These are phyloP conservation scores for Boletus eberwhitei DNA, from an alignment of 768 basidiomycete species.

Conservation along the genomic window DNA sequence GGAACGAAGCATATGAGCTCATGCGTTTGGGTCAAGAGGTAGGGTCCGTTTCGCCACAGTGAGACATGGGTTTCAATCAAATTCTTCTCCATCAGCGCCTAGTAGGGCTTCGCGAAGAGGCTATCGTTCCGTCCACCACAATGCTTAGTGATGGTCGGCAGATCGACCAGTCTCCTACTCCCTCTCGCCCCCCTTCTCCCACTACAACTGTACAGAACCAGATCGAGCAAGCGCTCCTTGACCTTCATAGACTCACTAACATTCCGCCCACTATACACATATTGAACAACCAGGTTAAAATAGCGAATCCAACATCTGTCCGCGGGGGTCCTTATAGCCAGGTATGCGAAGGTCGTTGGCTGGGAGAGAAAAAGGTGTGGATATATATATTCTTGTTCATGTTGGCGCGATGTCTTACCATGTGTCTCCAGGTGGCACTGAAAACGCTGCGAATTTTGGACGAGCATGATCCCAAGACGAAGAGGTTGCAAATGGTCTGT, in stretches of 20 bases:
- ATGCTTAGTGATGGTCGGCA: constrained; percentile 19
- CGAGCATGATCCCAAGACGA: constrained; percentile 40
- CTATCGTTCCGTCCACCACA: background rate
- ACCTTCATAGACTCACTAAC: constrained; percentile 48
- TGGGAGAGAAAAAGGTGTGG: constrained; percentile 48
- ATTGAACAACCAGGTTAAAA: constrained; percentile 51
- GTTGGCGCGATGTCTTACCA: background rate
- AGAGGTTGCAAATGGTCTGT: constrained; percentile 37
- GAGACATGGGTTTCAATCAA: background rate
- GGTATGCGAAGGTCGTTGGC: constrained; percentile 53
- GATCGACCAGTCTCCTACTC: constrained; percentile 21
- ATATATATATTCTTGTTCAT: background rate
- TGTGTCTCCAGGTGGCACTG: constrained; percentile 46
- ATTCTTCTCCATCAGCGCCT: constrained; percentile 21
- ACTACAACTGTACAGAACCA: constrained; percentile 32
- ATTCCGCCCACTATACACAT: constrained; percentile 51
- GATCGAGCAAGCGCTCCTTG: constrained; percentile 44
- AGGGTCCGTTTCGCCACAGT: background rate
- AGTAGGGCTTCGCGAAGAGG: constrained; percentile 6
- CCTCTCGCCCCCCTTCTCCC: constrained; percentile 24
- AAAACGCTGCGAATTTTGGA: constrained; percentile 50
- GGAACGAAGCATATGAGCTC: constrained; percentile 40
- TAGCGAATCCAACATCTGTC: constrained; percentile 33
- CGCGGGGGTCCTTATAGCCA: constrained; percentile 55
- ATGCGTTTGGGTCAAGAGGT: constrained; percentile 56